These are phyloP conservation scores for Paramecium tetraurelia DNA, from an alignment of 73 alveolate species.

Conservation along the genomic window DNA sequence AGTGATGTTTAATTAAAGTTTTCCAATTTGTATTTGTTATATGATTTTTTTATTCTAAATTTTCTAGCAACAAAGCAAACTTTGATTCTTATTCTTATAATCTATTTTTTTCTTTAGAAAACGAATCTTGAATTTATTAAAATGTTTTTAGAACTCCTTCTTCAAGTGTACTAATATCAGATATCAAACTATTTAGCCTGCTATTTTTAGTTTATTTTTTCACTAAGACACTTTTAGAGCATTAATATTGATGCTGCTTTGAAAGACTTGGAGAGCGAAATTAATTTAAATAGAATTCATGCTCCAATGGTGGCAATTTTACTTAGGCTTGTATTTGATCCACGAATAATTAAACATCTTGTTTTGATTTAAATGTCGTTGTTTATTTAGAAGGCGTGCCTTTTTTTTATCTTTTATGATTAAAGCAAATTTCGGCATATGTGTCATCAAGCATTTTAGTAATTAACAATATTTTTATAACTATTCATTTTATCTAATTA, in stretches of 20 bases:
- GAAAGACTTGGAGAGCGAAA: neutral
- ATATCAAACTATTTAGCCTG: neutral
- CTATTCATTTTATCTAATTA: neutral
- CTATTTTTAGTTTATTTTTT: neutral
- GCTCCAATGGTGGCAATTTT: neutral
- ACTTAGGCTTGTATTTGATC: neutral
- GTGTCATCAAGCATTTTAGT: constrained; percentile 17
- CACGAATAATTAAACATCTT: neutral
- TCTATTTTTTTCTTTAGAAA: neutral
- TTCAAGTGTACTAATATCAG: neutral
- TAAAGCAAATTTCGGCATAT: constrained; percentile 6
- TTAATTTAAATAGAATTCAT: neutral
- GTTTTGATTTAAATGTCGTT: neutral
- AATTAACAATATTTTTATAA: neutral
- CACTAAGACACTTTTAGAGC: neutral
- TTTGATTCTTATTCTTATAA: neutral
- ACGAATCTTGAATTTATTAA: neutral
- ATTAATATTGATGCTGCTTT: neutral
- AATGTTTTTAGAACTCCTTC: neutral
- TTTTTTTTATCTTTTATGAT: neutral
- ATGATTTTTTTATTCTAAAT: neutral
- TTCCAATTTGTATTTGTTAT: constrained; percentile 6
- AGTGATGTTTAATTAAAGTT: neutral
- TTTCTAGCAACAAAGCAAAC: neutral
- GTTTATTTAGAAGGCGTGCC: neutral